Evolutionary conservation across 139 green algal species (phyloP).

Genomic region (Choricystis sp.): DNA sequence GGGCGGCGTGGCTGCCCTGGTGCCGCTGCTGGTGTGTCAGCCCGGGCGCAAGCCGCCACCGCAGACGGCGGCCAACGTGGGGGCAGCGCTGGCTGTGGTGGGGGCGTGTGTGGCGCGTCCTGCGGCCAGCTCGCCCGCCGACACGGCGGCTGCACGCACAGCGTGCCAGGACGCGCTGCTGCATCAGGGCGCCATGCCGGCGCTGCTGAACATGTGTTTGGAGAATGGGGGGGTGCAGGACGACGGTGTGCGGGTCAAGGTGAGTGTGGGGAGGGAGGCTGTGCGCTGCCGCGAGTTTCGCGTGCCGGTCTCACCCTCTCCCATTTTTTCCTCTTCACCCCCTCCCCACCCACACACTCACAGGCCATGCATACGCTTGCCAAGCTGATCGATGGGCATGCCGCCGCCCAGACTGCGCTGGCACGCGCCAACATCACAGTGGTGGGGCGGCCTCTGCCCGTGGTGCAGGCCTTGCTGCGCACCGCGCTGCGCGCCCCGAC

Average conservation of each 20-base stretch:
- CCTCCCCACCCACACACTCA: too few relatives aligned
- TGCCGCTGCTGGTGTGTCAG: background rate
- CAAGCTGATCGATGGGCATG: constrained; percentile 9
- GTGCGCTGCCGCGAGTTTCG: constrained; percentile 1
- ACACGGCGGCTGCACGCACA: constrained; percentile 7
- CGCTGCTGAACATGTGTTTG: constrained; percentile 18
- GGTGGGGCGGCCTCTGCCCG: constrained; percentile 7
- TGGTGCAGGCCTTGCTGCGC: constrained; percentile 12
- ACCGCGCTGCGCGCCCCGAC: background rate
- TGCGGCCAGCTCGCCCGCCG: background rate
- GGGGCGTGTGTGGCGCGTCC: background rate
- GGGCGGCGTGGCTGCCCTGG: background rate
- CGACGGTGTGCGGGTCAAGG: constrained; percentile 23
- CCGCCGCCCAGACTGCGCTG: constrained; percentile 23
- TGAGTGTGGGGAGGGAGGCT: background rate
- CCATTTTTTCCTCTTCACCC: too few relatives aligned
- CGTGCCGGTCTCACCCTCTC: too few relatives aligned
- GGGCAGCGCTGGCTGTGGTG: too few relatives aligned
- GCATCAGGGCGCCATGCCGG: constrained; percentile 13
- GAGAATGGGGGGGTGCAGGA: constrained; percentile 14
- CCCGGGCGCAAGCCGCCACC: background rate
- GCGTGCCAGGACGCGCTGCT: constrained; percentile 31
- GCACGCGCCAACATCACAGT: constrained; percentile 8
- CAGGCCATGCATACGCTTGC: background rate
- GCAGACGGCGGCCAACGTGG: background rate